phyloP scores from a whole-genome alignment of 1,139 yeast species.

The Suhomyces bolitotheri region DNA sequence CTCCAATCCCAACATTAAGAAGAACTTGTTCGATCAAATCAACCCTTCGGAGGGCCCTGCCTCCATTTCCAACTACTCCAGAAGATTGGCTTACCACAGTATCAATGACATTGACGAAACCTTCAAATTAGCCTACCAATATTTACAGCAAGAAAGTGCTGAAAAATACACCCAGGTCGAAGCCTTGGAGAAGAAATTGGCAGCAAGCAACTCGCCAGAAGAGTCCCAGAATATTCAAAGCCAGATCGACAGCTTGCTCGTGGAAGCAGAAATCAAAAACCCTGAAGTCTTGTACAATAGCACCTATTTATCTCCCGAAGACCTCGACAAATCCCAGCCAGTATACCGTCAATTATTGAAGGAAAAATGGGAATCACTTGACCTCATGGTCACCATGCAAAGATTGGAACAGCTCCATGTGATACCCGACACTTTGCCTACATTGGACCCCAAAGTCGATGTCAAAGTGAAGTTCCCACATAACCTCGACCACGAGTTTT shows the following conservation, averaged over 20 bases:
- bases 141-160: constrained; percentile 52
- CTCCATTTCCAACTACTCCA: constrained; percentile 23
- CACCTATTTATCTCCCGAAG: constrained; percentile 39
- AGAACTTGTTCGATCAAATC: constrained; percentile 37
- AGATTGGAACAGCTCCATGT: constrained; percentile 82
- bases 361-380: constrained; percentile 70
- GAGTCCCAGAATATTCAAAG: constrained; percentile 11
- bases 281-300: constrained; percentile 83
- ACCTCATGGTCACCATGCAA: constrained; percentile 77
- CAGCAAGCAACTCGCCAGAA: constrained; percentile 7
- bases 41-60: constrained; percentile 35
- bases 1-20: constrained; percentile 28
- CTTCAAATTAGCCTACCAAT: constrained; percentile 65
- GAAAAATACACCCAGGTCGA: constrained; percentile 22
- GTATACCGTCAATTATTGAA: constrained; percentile 71
- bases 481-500: constrained; percentile 50
- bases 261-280: constrained; percentile 62
- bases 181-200: constrained; percentile 10
- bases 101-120: constrained; percentile 73
- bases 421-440: constrained; percentile 92
- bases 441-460: constrained; percentile 79
- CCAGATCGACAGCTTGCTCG: constrained; percentile 25
- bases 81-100: constrained; percentile 50
- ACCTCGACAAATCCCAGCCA: constrained; percentile 70
- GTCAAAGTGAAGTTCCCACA: constrained; percentile 77